Percentiles rank a stretch among this genome's conserved stretches.
Conservation (phyloP, 2,329 filamentous ascomycete genomes). For the Pezicula rhizophila region DNA sequence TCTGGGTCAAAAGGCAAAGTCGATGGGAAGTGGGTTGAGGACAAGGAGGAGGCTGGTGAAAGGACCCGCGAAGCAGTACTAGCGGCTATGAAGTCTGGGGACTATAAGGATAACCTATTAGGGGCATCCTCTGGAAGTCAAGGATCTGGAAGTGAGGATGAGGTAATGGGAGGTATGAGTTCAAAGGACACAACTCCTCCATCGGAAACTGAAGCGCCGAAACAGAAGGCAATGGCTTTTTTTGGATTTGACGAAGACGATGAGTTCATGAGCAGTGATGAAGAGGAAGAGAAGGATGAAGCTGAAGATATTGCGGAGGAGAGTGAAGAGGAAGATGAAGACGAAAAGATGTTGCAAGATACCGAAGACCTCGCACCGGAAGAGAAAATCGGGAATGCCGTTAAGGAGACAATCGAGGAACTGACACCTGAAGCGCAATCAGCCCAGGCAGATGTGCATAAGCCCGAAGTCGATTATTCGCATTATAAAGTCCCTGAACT, state of each 20-base stretch:
- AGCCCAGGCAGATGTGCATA: conserved; percentile 7
- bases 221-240: conserved; percentile 41
- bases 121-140: conserved; percentile 34
- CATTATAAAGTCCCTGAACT: conserved; percentile 36
- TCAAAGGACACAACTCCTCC: conserved; percentile 42
- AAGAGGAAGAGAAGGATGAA: conserved; percentile 36
- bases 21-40: conserved; percentile 91
- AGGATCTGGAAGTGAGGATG: conserved; percentile 25
- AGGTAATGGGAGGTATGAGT: conserved; percentile 21
- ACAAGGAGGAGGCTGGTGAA: conserved; percentile 84
- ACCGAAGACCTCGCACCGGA: conserved; percentile 1
- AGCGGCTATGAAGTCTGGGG: conserved; percentile 60
- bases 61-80: conserved; percentile 73
- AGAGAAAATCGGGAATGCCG: neutral
- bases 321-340: conserved; percentile 15
- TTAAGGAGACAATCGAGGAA: conserved; percentile 10
- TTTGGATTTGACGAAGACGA: conserved; percentile 78
- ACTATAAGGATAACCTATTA: conserved; percentile 54
- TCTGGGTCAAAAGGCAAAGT: conserved; percentile 65
- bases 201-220: conserved; percentile 33
- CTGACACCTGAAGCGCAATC: conserved; percentile 13
- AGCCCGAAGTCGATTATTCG: conserved; percentile 7
- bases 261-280: conserved; percentile 66
- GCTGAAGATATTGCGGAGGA: conserved; percentile 9
- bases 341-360: conserved; percentile 15